Base-by-base conservation (phyloP, 306 rosid species). In the Medicago ruthenica region DNA sequence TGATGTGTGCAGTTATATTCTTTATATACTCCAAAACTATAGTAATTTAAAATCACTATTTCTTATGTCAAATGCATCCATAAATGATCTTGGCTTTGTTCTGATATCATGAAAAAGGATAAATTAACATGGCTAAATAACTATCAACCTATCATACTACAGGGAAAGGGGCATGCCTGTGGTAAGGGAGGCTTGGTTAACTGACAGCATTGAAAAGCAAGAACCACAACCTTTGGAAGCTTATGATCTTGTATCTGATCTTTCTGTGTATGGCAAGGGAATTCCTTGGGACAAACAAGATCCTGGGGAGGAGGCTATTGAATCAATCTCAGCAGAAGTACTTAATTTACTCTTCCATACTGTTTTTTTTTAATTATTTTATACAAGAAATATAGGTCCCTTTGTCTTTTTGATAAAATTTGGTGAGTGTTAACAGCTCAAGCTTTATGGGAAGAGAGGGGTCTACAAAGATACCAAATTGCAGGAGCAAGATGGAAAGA, bases 201-300 rank as follows among this genome's bases (percentile, higher is more conserved):
- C 54, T 4, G 93, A 90, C 55, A 87, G 91, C 83, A 95, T 92
- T 1, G 88, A 90, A 77, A 92, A 89, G 71, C 94, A 90, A 82
- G 96, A 90, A 76, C 80, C 89, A 0, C 98, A 87, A 78, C 97
- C 97, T 51, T 84, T 92, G 39, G 89, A 90, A 73, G 88, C 89
- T 40, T 95, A 90, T 79, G 97, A 95, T 48, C 66, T 95, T 74
- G 88, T 84, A 50, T 70, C 87, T 61, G 93, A 95, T 85, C 91
- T 95, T 70, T 81, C 91, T 42, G 92, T 84, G 17, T 91, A 73
- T 3, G 89, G 96, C 12, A 89, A 76, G 82, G 95, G 95, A 78
- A 86, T 90, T 42, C 90, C 98, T 4, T 85, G 96, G 97, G 91
- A 90, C 62, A 90, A 92, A 79, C 93, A 80, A 78, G 92, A 88